phyloP scores from a whole-genome alignment of 78 protist genomes.

The Polysphondylium violaceum region DNA sequence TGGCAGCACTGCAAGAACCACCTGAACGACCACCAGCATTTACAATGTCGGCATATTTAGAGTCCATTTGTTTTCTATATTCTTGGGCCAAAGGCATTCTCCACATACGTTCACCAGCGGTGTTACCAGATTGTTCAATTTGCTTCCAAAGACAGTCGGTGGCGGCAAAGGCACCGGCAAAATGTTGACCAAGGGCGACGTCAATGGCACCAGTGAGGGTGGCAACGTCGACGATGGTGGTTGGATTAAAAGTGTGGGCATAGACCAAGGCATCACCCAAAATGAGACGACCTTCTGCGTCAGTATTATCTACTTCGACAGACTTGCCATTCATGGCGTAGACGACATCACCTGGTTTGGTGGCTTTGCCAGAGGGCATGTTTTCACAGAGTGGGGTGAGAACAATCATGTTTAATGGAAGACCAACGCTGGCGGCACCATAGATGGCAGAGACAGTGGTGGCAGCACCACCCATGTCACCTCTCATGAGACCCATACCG shows the following conservation, averaged over 20 bases:
- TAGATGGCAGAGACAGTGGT: conserved; percentile 67
- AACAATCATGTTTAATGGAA: conserved; percentile 23
- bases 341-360: conserved; percentile 87
- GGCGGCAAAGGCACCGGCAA: conserved; percentile 73
- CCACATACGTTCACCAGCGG: conserved; percentile 75
- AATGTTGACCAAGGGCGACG: conserved; percentile 86
- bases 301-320: conserved; percentile 94
- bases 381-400: conserved; percentile 88
- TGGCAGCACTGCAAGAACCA: conserved; percentile 79
- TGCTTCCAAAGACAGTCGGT: conserved; percentile 65
- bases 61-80: conserved; percentile 68
- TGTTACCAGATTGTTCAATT: conserved; percentile 34
- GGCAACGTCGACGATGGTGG: conserved; percentile 87
- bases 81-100: conserved; percentile 73
- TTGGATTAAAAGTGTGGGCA: conserved; percentile 81
- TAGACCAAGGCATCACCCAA: conserved; percentile 91
- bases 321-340: conserved; percentile 75
- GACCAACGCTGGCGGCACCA: conserved; percentile 61
- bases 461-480: conserved; percentile 95
- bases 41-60: conserved; percentile 63
- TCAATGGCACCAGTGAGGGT: conserved; percentile 94
- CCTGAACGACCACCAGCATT: conserved; percentile 62
- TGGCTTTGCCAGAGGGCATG: conserved; percentile 83
- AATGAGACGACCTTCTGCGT: conserved; percentile 95
- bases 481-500: conserved; percentile 89